Percentiles rank a stretch among this genome's conserved stretches.
These are phyloP conservation scores for Eucalyptus paniculata DNA, from an alignment of 345 rosid genomes.

Conservation along the genomic window DNA sequence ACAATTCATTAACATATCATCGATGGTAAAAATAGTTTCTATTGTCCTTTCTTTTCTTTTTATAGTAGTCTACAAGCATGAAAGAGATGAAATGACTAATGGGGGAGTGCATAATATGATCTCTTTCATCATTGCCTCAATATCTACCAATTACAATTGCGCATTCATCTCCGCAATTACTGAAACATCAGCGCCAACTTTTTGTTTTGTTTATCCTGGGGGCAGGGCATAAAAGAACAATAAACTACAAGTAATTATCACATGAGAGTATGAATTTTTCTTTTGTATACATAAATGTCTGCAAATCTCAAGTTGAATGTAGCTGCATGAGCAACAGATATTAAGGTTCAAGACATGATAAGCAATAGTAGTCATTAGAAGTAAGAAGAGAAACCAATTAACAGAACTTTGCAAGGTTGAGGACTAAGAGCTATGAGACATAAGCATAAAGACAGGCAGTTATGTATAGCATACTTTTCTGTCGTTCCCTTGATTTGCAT, in stretches of 20 bases:
- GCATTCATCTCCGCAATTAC: not conserved
- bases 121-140: not conserved
- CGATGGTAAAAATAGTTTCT: not conserved
- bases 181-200: not conserved
- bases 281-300: not conserved
- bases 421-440: not conserved
- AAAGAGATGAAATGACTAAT: not conserved
- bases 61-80: not conserved
- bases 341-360: not conserved
- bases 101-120: not conserved
- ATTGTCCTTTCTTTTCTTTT: not conserved
- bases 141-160: not conserved
- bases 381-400: not conserved
- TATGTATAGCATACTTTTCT: constrained; percentile 29
- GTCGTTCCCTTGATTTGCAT: constrained; percentile 49
- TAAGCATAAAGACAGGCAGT: not conserved
- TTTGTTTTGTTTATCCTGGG: not conserved
- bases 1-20: not conserved
- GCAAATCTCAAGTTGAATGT: not conserved
- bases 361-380: not conserved
- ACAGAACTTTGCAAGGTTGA: not conserved
- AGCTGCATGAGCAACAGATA: not conserved
- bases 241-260: not conserved
- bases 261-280: not conserved
- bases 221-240: not conserved